Evolutionary conservation across 495 filamentous ascomycete species (phyloP), one percentile per base, ranked within the genome.

Genomic region (Tuber microsphaerosporum): DNA sequence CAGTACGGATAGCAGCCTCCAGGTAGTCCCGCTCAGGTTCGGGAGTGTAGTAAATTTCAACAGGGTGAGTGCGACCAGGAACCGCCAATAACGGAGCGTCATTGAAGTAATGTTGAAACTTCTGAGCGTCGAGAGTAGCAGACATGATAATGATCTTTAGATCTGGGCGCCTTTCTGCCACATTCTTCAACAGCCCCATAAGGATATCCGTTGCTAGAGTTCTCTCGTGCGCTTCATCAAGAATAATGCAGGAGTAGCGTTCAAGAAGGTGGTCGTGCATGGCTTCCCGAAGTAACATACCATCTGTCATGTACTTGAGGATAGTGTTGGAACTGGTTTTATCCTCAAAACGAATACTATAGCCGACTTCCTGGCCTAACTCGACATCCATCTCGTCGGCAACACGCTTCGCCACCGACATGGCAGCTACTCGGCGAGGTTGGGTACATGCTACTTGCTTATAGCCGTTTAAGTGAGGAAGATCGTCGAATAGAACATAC

Each of bases 241-340:
- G 90, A 83, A 99, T 99, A 82, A 99, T 97, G 77, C 92, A 95
- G 87, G 94, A 94, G 86, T 99, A 99, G 17, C 94, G 91, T 31
- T 89, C 89, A 79, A 99, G 87, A 79, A 94, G 87, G 85, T 93
- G 91, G 84, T 99, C 96, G 85, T 97, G 90, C 96, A 99, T 99
- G 45, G 96, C 94, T 86, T 99, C 96, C 78, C 96, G 88, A 82
- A 98, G 86, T 79, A 99, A 89, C 95, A 98, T 98, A 90, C 96
- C 96, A 84, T 99, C 96, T 43, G 96, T 99, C 96, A 99, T 98
- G 86, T 99, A 99, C 86, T 98, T 99, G 71, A 99, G 86, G 56
- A 97, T 88, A 14, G 96, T 99, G 84, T 93, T 97, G 73, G 89
- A 88, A 68, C 93, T 88, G 0, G 96, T 98, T 85, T 90, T 93